Base-by-base conservation (phyloP, 2,329 filamentous ascomycete species). In the Alternaria sp. region DNA sequence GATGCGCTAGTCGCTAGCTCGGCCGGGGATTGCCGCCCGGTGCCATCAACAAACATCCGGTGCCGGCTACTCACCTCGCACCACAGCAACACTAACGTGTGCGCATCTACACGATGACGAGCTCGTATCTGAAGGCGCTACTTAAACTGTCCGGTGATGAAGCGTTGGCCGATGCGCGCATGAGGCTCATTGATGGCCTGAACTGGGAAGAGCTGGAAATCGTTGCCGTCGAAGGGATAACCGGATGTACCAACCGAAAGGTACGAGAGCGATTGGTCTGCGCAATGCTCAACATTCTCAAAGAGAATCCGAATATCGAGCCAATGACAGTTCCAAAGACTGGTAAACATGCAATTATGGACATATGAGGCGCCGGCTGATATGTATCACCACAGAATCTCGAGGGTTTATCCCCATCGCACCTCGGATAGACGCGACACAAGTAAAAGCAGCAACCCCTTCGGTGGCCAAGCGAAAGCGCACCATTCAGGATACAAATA, bases 321-420 rank as follows among this genome's bases (percentile, higher is more conserved):
- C 32, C 32, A 1, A 1, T 5, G 32, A 36, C 32, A 36, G 4
- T 36, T 36, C 32, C 32, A n/a, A 36, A 36, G 32, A 36, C 32
- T 36, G 32, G 32, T 36, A 36, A 36, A 36, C 0, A 36, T 36
- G 7, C 7, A 5, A 36, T 36, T 0, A 3, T n/a, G 4, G 32
- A 3, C 4, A n/a, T 36, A 36, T 5, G 32, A 36, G 32, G 2
- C 32, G 4, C 4, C 4, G 0, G 32, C 32, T 36, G 0, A 36
- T 36, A 3, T 5, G 4, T 0, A 36, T n/a, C 15, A 5, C 4
- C 32, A 5, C 32, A 36, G 32, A 36, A 36, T 8, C 0, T 1
- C 32, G n/a, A 15, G 7, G 15, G 0, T 10, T 0, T 5, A 15
- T 0, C 4, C 32, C 15, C 0, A 0, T n/a, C 32, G 32, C 32